These are phyloP conservation scores for Plasmodium falciparum DNA, from an alignment of 169 alveolate genomes.

Conservation along the genomic window DNA sequence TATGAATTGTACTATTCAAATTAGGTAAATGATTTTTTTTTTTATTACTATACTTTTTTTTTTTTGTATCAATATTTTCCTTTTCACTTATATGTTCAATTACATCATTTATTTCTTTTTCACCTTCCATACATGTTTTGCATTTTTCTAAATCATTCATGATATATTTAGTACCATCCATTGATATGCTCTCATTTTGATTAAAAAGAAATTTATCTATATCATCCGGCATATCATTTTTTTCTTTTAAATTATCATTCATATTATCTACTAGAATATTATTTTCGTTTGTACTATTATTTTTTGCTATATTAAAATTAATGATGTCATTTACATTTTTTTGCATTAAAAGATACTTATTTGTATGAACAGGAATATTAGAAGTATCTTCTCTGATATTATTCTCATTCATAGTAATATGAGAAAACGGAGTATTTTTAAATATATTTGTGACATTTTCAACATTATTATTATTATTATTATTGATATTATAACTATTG, in stretches of 20 bases:
- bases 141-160: background rate
- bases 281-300: slow-evolving; percentile 9
- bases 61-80: too few species aligned
- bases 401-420: background rate
- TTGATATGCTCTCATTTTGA: slow-evolving; percentile 3
- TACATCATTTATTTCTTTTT: too few species aligned
- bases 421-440: background rate
- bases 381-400: background rate
- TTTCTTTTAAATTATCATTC: slow-evolving; percentile 1
- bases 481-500: slow-evolving; percentile 6
- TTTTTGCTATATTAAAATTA: slow-evolving; percentile 15
- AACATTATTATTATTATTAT: slow-evolving; percentile 21
- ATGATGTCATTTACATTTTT: slow-evolving; percentile 15
- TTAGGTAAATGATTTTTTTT: slow-evolving; percentile 20
- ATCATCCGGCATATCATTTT: slow-evolving; percentile 12
- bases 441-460: background rate
- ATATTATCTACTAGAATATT: slow-evolving; percentile 14
- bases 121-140: background rate
- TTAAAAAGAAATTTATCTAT: slow-evolving; percentile 3
- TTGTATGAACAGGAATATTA: background rate
- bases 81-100: too few species aligned
- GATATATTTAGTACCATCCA: background rate
- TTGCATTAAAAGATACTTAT: background rate
- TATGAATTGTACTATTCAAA: slow-evolving; percentile 36
- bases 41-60: background rate